Percentiles rank a stretch among this genome's conserved stretches.
phyloP scores from a whole-genome alignment of 306 rosid species.

The Quercus wislizeni region DNA sequence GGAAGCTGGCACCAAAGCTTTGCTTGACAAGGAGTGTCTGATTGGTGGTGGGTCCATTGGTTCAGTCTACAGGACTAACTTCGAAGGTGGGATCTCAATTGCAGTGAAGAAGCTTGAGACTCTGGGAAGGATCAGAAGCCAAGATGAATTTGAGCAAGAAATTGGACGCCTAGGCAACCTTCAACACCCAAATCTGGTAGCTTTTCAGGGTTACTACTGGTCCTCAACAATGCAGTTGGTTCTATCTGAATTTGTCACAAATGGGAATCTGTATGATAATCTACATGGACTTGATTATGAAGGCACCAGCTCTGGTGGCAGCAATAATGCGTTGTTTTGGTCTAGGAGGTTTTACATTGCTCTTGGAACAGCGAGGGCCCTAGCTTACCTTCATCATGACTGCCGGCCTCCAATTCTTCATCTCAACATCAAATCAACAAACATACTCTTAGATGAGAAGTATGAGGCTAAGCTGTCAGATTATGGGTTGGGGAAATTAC shows the following conservation, averaged over 20 bases:
- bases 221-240: conserved; percentile 90
- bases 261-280: conserved; percentile 86
- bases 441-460: conserved; percentile 81
- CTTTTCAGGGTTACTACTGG: conserved; percentile 95
- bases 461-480: conserved; percentile 85
- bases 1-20: conserved; percentile 95
- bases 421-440: conserved; percentile 91
- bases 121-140: conserved; percentile 85
- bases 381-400: conserved; percentile 95
- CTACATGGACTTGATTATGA: conserved; percentile 70
- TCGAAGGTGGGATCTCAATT: conserved; percentile 84
- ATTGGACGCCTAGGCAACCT: conserved; percentile 80
- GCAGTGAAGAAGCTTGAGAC: conserved; percentile 97
- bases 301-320: conserved; percentile 76
- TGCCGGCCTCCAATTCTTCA: conserved; percentile 89
- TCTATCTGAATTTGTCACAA: conserved; percentile 80
- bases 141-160: conserved; percentile 93
- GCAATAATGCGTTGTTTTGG: conserved; percentile 72
- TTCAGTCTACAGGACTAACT: conserved; percentile 75
- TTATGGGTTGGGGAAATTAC: conserved; percentile 85
- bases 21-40: conserved; percentile 86
- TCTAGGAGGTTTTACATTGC: conserved; percentile 79
- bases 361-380: conserved; percentile 85
- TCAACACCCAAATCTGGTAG: conserved; percentile 70
- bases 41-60: conserved; percentile 95